These are phyloP conservation scores for Chaetomiaceae sp. DNA, from an alignment of 2,329 filamentous ascomycete genomes.

Conservation along the genomic window DNA sequence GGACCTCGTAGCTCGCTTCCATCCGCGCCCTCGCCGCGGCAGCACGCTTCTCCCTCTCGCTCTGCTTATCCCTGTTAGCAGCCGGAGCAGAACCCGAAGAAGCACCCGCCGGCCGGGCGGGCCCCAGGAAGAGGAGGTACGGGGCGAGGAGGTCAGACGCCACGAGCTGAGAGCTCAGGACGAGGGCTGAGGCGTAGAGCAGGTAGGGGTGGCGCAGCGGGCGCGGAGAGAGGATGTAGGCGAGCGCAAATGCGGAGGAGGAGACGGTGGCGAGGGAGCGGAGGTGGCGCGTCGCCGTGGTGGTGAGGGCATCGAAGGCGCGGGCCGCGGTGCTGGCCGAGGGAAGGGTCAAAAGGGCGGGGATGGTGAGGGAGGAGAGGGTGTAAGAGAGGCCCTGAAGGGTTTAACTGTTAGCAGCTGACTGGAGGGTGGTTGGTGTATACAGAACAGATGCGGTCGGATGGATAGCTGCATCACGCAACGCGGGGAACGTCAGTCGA, in stretches of 20 bases:
- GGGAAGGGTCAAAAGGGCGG: slow-evolving; percentile 74
- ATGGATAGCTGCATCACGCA: background rate
- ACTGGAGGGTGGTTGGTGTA: background rate
- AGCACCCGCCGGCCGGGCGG: slow-evolving; percentile 11
- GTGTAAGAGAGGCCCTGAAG: slow-evolving; percentile 82
- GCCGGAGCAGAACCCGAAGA: slow-evolving; percentile 20
- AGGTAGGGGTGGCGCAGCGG: slow-evolving; percentile 82
- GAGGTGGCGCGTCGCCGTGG: slow-evolving; percentile 60
- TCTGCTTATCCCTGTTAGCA: slow-evolving; percentile 15
- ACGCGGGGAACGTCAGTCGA: slow-evolving; percentile 13
- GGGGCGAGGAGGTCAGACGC: slow-evolving; percentile 47
- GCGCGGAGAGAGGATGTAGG: slow-evolving; percentile 71
- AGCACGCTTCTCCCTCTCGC: slow-evolving; percentile 21
- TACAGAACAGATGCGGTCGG: no score
- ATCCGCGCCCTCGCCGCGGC: slow-evolving; percentile 41
- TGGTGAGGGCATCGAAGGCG: slow-evolving; percentile 64
- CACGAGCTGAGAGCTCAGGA: slow-evolving; percentile 55
- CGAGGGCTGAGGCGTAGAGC: slow-evolving; percentile 73
- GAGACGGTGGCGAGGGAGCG: slow-evolving; percentile 64
- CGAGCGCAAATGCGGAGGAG: slow-evolving; percentile 66
- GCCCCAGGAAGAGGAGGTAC: slow-evolving; percentile 32
- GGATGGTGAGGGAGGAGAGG: slow-evolving; percentile 70
- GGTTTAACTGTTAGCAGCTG: slow-evolving; percentile 2
- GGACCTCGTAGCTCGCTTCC: slow-evolving; percentile 69
- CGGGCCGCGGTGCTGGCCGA: slow-evolving; percentile 66